Base-by-base conservation (phyloP, 495 filamentous ascomycete species). In the Niebla homalea region DNA sequence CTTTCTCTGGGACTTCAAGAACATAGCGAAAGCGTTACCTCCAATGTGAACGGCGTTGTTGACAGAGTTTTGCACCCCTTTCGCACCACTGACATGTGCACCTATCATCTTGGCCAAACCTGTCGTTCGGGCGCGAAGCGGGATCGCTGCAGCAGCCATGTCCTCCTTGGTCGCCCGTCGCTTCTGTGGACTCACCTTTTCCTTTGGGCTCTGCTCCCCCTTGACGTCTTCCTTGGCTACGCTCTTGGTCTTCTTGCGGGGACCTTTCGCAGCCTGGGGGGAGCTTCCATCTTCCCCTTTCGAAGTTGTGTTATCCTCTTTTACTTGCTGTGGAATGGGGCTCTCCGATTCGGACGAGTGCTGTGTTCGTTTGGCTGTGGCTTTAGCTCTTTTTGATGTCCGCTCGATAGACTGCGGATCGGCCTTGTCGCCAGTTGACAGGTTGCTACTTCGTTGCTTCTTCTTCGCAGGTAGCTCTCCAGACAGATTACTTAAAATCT, bases 1-100 rank as follows among this genome's bases (percentile, higher is more conserved):
- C 69, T 93, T 96, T 37, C 87, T 79, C 62, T 97, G 93, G 0
- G 85, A 92, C 62, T 97, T 97, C 49, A 97, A 74, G 66, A 98
- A 98, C 19, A 97, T 67, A 14, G 92, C 92, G 54, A 96, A 92
- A 19, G 89, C 78, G 60, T 98, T 98, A 20, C 81, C 88, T 16
- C 45, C 45, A 35, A 48, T 48, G 21, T 48, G 45, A 8, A 36
- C 25, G 21, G 45, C 45, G 20, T 48, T 48, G 49, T 89, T 80
- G 39, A 25, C 43, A 20, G 16, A 35, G 40, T 47, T 23, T 41
- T 20, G 21, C 18, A 59, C 52, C 84, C 86, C 89, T 70, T 87
- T 88, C 4, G 93, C 89, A 50, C 74, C 79, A 61, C 83, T 89
- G 39, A 97, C 87, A 62, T 98, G 92, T 1, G 92, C 92, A 10